Evolutionary conservation across 495 filamentous ascomycete species (phyloP).

Genomic region (Daldinia decipiens): DNA sequence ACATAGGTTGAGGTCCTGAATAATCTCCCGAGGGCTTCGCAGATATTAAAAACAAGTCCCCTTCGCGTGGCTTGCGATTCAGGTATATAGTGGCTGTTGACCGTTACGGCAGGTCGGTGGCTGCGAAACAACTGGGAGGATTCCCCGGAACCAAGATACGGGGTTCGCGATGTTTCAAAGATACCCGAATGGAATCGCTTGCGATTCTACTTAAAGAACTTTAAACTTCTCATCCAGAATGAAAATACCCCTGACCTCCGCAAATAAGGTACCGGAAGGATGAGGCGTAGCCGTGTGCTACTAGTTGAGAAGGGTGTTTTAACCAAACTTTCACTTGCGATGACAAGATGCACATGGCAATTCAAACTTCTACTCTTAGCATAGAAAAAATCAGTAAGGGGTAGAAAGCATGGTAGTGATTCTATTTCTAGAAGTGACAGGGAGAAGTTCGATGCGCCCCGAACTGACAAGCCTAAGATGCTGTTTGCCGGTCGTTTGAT

Average conservation of each 20-base stretch:
- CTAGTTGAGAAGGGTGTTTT: not conserved
- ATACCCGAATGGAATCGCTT: constrained; percentile 5
- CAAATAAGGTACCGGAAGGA: constrained; percentile 25
- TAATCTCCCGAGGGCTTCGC: constrained; percentile 1
- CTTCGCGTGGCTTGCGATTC: constrained; percentile 7
- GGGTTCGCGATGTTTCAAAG: constrained; percentile 27
- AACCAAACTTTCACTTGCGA: not conserved
- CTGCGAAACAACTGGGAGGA: constrained; percentile 15
- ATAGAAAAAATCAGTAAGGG: constrained; percentile 17
- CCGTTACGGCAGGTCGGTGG: constrained; percentile 28
- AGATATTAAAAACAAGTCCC: not conserved
- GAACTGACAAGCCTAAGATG: constrained; percentile 1
- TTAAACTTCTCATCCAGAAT: constrained; percentile 13
- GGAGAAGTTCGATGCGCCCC: not conserved
- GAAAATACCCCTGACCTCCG: constrained; percentile 6
- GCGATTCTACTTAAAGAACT: constrained; percentile 1
- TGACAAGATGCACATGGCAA: constrained; percentile 6
- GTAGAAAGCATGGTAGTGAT: constrained; percentile 4
- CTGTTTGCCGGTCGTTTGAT: not conserved
- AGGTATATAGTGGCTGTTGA: constrained; percentile 2
- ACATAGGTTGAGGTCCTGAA: constrained; percentile 5
- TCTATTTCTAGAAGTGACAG: constrained; percentile 15
- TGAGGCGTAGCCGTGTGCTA: constrained; percentile 28
- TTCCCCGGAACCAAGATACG: constrained; percentile 16
- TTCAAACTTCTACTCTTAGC: constrained; percentile 14